Base-by-base conservation (phyloP, 768 basidiomycete genomes). In the Lactarius akahatsu region DNA sequence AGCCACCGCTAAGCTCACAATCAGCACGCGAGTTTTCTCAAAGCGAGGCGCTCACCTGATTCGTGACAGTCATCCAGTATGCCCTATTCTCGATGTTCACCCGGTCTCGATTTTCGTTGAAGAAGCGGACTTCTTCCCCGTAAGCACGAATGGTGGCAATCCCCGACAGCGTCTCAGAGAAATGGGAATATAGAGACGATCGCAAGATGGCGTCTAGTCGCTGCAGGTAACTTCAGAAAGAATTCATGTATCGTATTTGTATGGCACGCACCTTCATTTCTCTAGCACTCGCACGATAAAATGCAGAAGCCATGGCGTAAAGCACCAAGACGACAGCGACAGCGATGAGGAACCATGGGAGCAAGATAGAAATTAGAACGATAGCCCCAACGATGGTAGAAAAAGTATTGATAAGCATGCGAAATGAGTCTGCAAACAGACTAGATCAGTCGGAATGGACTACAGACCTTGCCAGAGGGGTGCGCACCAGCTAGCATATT, bases 131-230 rank as follows among this genome's bases (percentile, higher is more conserved):
- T 3, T 82, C 75, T 74, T 92, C 95, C 11, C 89, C 88, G 67
- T 96, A 97, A 0, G 94, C 93, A 34, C 94, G 86, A 60, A 96
- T 94, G 9, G 93, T 95, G 0, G 91, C 83, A 47, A 96, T 76
- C 18, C 96, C 96, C 11, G 89, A 88, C 11, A 97, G 80, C 34
- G 90, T 91, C 78, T 97, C 95, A 4, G 92, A 92, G 77, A 97
- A 97, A 73, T 96, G 94, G 0, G 93, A 88, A 74, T 97, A 97
- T 20, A 98, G 77, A 0, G 89, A 88, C 0, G 91, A 91, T 30
- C 94, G 86, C 34, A 97, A 76, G n/a, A 96, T 82, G 28, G 92
- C 87, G 78, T 96, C 86, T 45, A 89, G 80, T 56, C 87, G 82
- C 83, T 88, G 69, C 66, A 41, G 52, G 59, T 47, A 1, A 32